Evolutionary conservation across 441 rosid genomes (phyloP).

Genomic region (Eutrema salsugineum): DNA sequence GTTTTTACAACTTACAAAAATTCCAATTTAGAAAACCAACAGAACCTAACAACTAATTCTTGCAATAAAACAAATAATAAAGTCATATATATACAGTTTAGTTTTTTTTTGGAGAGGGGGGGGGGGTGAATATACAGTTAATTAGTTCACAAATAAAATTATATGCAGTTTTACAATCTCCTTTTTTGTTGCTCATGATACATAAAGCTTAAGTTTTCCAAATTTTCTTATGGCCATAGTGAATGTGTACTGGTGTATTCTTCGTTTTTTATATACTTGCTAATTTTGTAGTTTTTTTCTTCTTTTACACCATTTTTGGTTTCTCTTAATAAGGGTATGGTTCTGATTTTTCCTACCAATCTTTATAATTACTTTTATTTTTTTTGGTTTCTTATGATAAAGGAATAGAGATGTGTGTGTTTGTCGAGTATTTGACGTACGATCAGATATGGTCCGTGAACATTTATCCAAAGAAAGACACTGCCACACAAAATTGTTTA

Average conservation of each 20-base stretch:
- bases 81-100: neutral
- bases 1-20: neutral
- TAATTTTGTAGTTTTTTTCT: neutral
- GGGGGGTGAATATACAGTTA: too few species aligned
- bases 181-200: neutral
- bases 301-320: neutral
- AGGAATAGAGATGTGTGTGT: slow-evolving; percentile 11
- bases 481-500: slow-evolving; percentile 24
- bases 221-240: neutral
- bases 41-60: neutral
- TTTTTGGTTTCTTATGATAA: slow-evolving; percentile 4
- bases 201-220: neutral
- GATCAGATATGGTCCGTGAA: slow-evolving; percentile 26
- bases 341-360: neutral
- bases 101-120: too few species aligned
- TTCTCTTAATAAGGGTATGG: neutral
- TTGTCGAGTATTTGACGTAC: slow-evolving; percentile 18
- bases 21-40: neutral
- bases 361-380: neutral
- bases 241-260: too few species aligned
- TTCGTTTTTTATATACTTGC: neutral
- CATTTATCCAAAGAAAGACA: slow-evolving; percentile 9
- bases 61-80: neutral
- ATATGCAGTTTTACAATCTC: neutral
- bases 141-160: neutral